Base-by-base conservation (phyloP, 139 green algal genomes). In the Haematococcus lacustris region DNA sequence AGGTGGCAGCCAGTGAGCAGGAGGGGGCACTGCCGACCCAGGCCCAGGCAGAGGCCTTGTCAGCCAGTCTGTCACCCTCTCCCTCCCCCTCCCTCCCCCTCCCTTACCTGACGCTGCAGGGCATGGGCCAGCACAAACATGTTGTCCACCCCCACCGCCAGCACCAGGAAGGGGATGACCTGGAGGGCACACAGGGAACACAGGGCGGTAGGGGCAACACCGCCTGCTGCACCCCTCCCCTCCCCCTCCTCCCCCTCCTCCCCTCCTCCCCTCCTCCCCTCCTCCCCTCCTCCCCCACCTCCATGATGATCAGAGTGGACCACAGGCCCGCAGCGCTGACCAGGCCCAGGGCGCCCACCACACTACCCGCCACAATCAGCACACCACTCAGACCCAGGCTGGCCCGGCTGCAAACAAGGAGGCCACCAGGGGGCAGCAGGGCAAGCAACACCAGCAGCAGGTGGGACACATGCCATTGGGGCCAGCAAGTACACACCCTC, bases 131-230 rank as follows among this genome's bases (percentile, higher is more conserved):
- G 79, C 33, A 97, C 91, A 76, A 96, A 97, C 90, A 97, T 97
- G 85, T 97, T 97, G 85, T 97, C 93, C 43, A 97, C 93, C 0
- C 93, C 93, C 28, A 97, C 87, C 13, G 93, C 92, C 72, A 97
- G 82, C 68, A 88, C 89, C 51, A 97, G 83, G 80, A 97, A 97
- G 34, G 93, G 93, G 41, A 97, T 94, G 30, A 97, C 93, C 78
- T 96, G 90, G 66, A 92, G 70, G 40, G 90, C 87, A 68, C 96
- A 93, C 34, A n/a, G n/a, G n/a, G n/a, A n/a, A n/a, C n/a, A n/a
- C n/a, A n/a, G n/a, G n/a, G n/a, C n/a, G n/a, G n/a, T n/a, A n/a
- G n/a, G n/a, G n/a, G n/a, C n/a, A n/a, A n/a, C n/a, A n/a, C n/a
- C n/a, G n/a, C n/a, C n/a, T n/a, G n/a, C n/a, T n/a, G n/a, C n/a